Evolutionary conservation across 495 filamentous ascomycete genomes (phyloP).

Genomic region (Neurospora tetrasperma): DNA sequence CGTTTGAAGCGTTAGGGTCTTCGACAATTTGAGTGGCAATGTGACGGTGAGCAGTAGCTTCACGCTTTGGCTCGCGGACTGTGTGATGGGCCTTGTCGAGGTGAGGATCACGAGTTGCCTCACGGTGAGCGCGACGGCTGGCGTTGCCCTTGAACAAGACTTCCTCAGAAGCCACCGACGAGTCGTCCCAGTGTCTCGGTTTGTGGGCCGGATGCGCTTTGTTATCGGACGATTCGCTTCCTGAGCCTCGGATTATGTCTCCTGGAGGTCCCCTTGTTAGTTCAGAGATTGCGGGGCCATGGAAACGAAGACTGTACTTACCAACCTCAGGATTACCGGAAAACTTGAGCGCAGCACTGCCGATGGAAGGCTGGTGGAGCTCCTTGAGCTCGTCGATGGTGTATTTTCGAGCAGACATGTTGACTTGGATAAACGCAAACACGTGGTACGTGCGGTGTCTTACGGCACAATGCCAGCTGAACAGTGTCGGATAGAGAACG

Average conservation of each 20-base stretch:
- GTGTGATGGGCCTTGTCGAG: neutral
- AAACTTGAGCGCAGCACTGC: conserved; percentile 9
- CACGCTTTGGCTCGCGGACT: conserved; percentile 1
- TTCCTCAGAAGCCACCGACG: conserved; percentile 19
- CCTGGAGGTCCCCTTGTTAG: conserved; percentile 11
- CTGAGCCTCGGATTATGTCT: conserved; percentile 17
- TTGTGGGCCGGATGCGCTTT: conserved; percentile 9
- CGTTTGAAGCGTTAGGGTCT: conserved; percentile 6
- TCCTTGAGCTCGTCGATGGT: conserved; percentile 27
- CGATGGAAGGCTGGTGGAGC: conserved; percentile 12
- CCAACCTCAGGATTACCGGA: conserved; percentile 24
- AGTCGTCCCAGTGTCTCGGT: conserved; percentile 19
- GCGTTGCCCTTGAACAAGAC: conserved; percentile 21
- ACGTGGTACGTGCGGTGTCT: conserved; percentile 22
- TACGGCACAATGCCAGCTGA: conserved; percentile 17
- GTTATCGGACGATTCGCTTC: conserved; percentile 11
- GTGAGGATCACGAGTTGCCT: neutral
- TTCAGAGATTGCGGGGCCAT: neutral
- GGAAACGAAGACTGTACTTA: conserved; percentile 11
- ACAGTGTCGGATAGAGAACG: conserved; percentile 17
- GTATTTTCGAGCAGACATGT: conserved; percentile 28
- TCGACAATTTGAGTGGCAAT: neutral
- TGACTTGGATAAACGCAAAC: conserved; percentile 21
- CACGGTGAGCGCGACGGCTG: conserved; percentile 11
- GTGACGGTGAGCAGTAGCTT: neutral